Conservation (phyloP, 768 basidiomycete genomes). For the Macrolepiota dolichaula region DNA sequence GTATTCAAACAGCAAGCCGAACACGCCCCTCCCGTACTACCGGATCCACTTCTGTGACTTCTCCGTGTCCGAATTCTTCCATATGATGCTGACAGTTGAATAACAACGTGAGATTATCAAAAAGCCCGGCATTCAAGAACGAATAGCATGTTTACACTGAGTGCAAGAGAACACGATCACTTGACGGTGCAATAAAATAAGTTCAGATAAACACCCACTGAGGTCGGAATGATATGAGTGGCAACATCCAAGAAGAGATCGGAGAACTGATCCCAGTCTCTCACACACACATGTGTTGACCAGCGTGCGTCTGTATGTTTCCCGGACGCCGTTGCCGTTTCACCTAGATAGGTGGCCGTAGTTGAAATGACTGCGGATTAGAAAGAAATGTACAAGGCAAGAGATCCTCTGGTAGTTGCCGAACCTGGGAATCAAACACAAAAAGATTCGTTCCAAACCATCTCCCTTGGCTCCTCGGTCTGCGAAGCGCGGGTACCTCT, state of each 20-base stretch:
- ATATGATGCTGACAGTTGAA: neutral
- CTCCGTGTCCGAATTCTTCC: neutral
- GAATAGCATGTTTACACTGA: neutral
- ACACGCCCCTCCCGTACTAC: neutral
- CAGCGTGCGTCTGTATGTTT: too few species aligned
- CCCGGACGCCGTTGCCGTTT: neutral
- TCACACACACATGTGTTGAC: too few species aligned
- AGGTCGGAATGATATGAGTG: neutral
- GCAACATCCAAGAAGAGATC: neutral
- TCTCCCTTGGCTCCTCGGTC: neutral
- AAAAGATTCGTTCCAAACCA: neutral
- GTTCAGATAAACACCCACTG: neutral
- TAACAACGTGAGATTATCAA: neutral
- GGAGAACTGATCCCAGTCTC: neutral
- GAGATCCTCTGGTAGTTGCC: neutral
- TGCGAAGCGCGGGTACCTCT: neutral
- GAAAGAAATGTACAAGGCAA: neutral
- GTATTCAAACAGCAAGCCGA: constrained; percentile 2
- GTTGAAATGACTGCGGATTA: too few species aligned
- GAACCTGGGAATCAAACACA: neutral
- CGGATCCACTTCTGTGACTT: neutral
- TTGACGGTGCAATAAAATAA: neutral
- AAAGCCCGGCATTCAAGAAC: neutral
- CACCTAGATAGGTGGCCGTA: neutral
- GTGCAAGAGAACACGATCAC: neutral